A percentile compares a stretch with the other conserved stretches of the same genome.
Conservation (phyloP, 2,329 filamentous ascomycete species). For the Esteya vermicola region DNA sequence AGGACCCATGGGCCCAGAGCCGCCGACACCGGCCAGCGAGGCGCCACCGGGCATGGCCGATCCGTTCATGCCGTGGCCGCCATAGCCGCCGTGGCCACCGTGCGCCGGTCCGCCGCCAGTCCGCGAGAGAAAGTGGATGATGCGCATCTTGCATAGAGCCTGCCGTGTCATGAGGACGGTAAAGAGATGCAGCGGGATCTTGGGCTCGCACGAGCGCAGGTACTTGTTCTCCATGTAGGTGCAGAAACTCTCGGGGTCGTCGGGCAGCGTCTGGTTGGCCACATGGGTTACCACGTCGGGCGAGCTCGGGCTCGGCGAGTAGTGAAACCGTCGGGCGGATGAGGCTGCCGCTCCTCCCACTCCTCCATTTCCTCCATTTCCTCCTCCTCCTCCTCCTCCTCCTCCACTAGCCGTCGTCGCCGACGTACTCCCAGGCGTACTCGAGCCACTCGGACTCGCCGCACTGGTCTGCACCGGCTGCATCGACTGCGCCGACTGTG, state of each 20-base stretch:
- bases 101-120: constrained; percentile 6
- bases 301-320: constrained; percentile 21
- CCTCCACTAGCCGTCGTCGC: background rate
- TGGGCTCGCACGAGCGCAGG: constrained; percentile 39
- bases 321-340: constrained; percentile 15
- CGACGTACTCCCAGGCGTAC: constrained; percentile 10
- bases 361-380: constrained; percentile 1
- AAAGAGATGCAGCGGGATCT: constrained; percentile 45
- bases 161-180: constrained; percentile 42
- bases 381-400: background rate
- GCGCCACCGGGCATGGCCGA: no score
- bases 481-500: no score
- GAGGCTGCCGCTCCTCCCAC: no score
- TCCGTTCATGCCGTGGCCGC: no score
- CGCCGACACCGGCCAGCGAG: no score
- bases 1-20: no score
- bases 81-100: background rate
- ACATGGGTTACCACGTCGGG: constrained; percentile 31
- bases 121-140: constrained; percentile 36
- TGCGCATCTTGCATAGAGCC: constrained; percentile 40
- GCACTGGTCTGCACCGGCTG: no score
- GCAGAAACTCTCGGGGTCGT: constrained; percentile 38
- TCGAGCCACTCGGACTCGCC: no score
- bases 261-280: constrained; percentile 34
- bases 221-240: constrained; percentile 42